A percentile compares a stretch with the other conserved stretches of the same genome.
Evolutionary conservation across 129 eudicot species (phyloP).

Genomic region (Ambrosia trifida): DNA sequence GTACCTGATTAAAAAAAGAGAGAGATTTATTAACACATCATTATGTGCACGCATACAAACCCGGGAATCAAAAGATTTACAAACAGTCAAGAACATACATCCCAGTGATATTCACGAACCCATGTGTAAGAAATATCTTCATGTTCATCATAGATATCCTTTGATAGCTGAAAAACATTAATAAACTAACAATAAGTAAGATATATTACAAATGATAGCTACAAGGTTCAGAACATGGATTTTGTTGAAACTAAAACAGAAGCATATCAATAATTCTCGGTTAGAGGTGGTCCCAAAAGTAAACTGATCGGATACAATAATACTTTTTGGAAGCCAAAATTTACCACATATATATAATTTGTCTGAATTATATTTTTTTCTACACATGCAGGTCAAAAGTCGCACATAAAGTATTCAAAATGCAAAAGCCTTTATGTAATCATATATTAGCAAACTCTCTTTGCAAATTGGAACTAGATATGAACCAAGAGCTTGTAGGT

Average conservation of each 20-base stretch:
- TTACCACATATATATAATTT: background rate
- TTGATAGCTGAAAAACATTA: conserved; percentile 59
- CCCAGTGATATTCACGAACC: conserved; percentile 97
- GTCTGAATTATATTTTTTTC: background rate
- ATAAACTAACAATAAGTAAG: background rate
- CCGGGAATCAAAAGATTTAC: background rate
- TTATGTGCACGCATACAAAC: background rate
- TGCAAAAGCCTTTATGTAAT: background rate
- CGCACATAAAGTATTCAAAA: background rate
- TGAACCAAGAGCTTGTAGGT: background rate
- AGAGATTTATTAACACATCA: conserved; percentile 6
- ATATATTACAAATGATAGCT: background rate
- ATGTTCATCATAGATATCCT: conserved; percentile 81
- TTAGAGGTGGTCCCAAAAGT: background rate
- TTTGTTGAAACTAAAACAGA: conserved; percentile 8
- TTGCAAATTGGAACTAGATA: background rate
- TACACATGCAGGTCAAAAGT: background rate
- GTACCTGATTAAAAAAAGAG: conserved; percentile 51
- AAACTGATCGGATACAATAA: background rate
- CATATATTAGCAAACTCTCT: background rate
- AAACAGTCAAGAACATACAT: conserved; percentile 51
- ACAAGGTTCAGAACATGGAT: background rate
- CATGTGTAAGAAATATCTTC: conserved; percentile 86
- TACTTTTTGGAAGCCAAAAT: background rate
- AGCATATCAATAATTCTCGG: background rate